Base-by-base conservation (phyloP, 345 rosid species). In the Stellera chamaejasme region DNA sequence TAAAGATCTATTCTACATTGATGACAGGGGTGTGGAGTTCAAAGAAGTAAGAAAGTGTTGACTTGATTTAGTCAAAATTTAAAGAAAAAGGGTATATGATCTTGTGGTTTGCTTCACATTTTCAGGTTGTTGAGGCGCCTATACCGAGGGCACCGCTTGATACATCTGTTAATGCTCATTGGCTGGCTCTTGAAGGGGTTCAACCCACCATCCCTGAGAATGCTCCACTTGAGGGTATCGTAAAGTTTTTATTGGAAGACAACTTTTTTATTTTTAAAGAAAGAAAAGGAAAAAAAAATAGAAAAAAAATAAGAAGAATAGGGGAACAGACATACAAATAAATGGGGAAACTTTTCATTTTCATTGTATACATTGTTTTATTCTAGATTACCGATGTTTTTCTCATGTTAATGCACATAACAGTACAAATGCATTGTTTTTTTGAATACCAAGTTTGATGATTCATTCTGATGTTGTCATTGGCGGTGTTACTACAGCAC, bases 161-260 rank as follows among this genome's bases (percentile, higher is more conserved):
- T 61, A 65, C 85, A 27, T 72, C 81, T 0, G 55, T 87, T 58
- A 48, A 71, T 58, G 63, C 69, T 66, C 97, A 87, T 62, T 87
- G 97, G 96, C 76, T 87, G 25, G 96, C 96, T 25, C 70, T 90
- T 73, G 97, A 90, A 82, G 97, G 97, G 19, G 70, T 84, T 59
- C 97, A 87, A 65, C 97, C 94, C 56, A 79, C 81, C 42, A 78
- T 87, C 58, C 87, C 87, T 0, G 89, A 87, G 65, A 90, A 84
- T 65, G 75, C 80, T 64, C 72, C 82, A 7, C 52, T 74, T 58
- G 80, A 84, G 76, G 93, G 97, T 90, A 64, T 49, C 10, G 4
- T 36, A 13, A 19, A 1, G 48, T 54, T 13, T 45, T 15, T n/a
- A 48, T 48, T 13, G 11, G 19, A 13, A 50, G 39, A 32, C 7